A percentile compares a stretch with the other conserved stretches of the same genome.
phyloP scores from a whole-genome alignment of 2,329 filamentous ascomycete genomes.

The Exophiala bonariae region DNA sequence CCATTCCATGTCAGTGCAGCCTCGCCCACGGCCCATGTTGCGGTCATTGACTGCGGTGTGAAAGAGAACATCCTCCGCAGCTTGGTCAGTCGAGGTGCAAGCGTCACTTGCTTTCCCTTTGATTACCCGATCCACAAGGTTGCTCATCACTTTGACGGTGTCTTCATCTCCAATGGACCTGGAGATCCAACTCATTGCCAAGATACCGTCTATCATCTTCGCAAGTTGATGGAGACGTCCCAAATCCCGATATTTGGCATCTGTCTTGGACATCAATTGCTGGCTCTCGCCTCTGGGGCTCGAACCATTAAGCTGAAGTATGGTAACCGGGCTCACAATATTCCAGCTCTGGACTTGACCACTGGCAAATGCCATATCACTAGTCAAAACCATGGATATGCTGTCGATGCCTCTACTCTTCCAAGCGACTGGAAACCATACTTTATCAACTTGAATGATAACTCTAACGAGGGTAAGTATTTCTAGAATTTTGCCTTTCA shows the following conservation, averaged over 20 bases:
- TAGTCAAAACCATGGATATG: constrained; percentile 97
- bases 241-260: constrained; percentile 96
- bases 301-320: constrained; percentile 98
- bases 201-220: constrained; percentile 88
- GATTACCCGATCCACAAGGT: constrained; percentile 99
- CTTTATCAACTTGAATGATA: constrained; percentile 97
- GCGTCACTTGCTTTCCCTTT: constrained; percentile 91
- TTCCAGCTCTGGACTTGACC: constrained; percentile 88
- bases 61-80: constrained; percentile 99
- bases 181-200: constrained; percentile 98
- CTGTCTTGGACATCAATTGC: constrained; percentile 93
- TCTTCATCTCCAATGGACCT: constrained; percentile 98
- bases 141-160: constrained; percentile 93
- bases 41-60: constrained; percentile 95
- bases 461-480: constrained; percentile 79
- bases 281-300: constrained; percentile 85
- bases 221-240: constrained; percentile 85
- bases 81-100: constrained; percentile 85
- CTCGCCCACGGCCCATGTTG: constrained; percentile 82
- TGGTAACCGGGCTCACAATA: constrained; percentile 98
- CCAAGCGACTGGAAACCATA: constrained; percentile 92
- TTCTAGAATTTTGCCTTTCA: neutral
- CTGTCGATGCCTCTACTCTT: constrained; percentile 81
- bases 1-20: constrained; percentile 91
- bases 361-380: constrained; percentile 98